phyloP scores from a whole-genome alignment of 139 green algal genomes.

The Yamagishiella unicocca region DNA sequence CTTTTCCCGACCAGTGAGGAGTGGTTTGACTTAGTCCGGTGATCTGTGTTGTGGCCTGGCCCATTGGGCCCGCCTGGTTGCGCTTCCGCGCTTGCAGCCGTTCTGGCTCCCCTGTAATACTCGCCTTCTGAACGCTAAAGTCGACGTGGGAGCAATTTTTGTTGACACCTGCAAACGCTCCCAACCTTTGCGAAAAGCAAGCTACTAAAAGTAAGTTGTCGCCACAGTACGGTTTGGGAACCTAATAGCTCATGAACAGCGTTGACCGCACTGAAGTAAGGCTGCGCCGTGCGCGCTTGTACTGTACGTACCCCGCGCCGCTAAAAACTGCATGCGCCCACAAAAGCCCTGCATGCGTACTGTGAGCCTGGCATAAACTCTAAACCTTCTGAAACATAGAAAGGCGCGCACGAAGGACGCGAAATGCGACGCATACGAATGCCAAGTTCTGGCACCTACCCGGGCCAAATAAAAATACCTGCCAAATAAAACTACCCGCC shows the following conservation, averaged over 20 bases:
- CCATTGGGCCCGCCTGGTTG: too few relatives aligned
- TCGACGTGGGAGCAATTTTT: background rate
- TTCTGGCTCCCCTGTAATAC: too few relatives aligned
- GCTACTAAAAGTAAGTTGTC: background rate
- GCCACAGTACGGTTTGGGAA: slow-evolving; percentile 4
- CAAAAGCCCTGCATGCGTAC: background rate
- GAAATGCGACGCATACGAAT: slow-evolving; percentile 1
- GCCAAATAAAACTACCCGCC: too few relatives aligned
- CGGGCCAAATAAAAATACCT: too few relatives aligned
- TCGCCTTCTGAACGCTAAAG: slow-evolving; percentile 2
- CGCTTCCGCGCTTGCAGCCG: too few relatives aligned
- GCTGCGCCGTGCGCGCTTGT: slow-evolving; percentile 2
- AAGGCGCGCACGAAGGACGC: slow-evolving; percentile 17
- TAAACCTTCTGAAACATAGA: background rate
- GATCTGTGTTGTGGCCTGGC: too few relatives aligned
- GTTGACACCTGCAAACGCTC: slow-evolving; percentile 2
- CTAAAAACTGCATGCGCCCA: slow-evolving; percentile 24
- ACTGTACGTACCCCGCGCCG: background rate
- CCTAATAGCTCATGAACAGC: slow-evolving; percentile 27
- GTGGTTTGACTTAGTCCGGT: too few relatives aligned
- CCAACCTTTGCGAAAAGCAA: slow-evolving; percentile 12
- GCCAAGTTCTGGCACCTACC: background rate
- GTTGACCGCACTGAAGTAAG: slow-evolving; percentile 32
- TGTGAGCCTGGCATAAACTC: slow-evolving; percentile 4
- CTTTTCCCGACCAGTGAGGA: too few relatives aligned